A percentile compares a stretch with the other conserved stretches of the same genome.
phyloP scores from a whole-genome alignment of 768 basidiomycete species.

The Kwoniella sp. region DNA sequence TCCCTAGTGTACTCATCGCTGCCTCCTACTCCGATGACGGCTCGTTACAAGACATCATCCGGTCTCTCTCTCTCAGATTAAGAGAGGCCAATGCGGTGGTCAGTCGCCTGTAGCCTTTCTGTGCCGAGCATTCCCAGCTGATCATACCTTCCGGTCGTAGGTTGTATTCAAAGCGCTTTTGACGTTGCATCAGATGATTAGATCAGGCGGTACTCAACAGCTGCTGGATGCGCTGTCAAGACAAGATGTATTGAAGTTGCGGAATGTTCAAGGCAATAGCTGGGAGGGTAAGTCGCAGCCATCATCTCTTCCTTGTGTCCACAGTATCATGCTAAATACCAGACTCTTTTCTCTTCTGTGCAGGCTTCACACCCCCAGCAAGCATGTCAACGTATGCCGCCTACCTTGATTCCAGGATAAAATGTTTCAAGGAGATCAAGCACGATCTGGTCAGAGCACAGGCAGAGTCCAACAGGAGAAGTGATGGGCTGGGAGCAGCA shows the following conservation, averaged over 20 bases:
- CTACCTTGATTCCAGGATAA: constrained; percentile 86
- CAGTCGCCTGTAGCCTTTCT: constrained; percentile 51
- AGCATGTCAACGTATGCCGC: constrained; percentile 83
- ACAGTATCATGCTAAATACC: background rate
- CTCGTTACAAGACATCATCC: constrained; percentile 87
- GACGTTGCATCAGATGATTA: constrained; percentile 93
- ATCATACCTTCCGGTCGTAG: constrained; percentile 57
- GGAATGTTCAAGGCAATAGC: constrained; percentile 74
- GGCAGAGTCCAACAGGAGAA: constrained; percentile 77
- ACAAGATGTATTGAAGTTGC: constrained; percentile 72
- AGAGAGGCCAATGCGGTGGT: constrained; percentile 91
- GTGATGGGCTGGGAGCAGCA: constrained; percentile 40
- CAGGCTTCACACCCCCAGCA: constrained; percentile 84
- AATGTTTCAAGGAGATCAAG: constrained; percentile 82
- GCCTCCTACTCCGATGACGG: constrained; percentile 97
- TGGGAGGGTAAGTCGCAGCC: constrained; percentile 81
- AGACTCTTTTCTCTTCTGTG: no score
- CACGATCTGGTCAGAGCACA: constrained; percentile 94
- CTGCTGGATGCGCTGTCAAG: constrained; percentile 79
- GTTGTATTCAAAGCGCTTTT: constrained; percentile 98
- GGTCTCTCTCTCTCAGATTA: constrained; percentile 77
- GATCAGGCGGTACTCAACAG: constrained; percentile 94
- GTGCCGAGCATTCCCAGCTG: background rate
- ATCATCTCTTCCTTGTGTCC: background rate
- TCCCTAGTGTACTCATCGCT: constrained; percentile 72